These are phyloP conservation scores for Physaria fendleri DNA, from an alignment of 345 rosid species.

Conservation along the genomic window DNA sequence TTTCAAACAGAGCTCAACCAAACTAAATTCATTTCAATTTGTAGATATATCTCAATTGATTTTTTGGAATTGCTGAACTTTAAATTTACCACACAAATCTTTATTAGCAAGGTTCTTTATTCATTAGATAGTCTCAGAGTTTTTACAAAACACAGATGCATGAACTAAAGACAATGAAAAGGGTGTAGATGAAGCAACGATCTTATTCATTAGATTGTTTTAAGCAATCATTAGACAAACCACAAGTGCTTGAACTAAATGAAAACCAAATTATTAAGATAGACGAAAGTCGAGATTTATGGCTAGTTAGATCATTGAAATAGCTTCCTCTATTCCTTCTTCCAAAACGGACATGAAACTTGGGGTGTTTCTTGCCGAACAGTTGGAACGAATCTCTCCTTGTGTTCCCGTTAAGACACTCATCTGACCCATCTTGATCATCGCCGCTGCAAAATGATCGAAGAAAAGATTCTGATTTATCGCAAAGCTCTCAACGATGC, in stretches of 20 bases:
- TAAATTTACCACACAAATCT: no score
- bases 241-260: constrained; percentile 4
- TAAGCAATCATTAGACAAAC: constrained; percentile 10
- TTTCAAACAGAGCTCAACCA: no score
- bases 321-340: constrained; percentile 34
- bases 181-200: background rate
- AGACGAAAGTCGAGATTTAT: background rate
- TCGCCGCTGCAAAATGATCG: constrained; percentile 45
- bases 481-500: constrained; percentile 58
- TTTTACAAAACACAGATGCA: background rate
- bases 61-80: no score
- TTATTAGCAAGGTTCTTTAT: background rate
- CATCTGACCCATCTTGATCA: constrained; percentile 77
- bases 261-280: background rate
- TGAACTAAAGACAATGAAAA: background rate
- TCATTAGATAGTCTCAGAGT: background rate
- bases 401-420: constrained; percentile 48
- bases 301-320: constrained; percentile 25
- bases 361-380: constrained; percentile 52
- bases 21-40: no score
- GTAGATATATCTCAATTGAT: no score
- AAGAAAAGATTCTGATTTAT: constrained; percentile 50
- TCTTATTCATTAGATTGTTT: constrained; percentile 26
- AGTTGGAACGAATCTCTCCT: constrained; percentile 76
- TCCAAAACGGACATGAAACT: constrained; percentile 47